Evolutionary conservation across 179 eudicot species (phyloP), one percentile per base, ranked within the genome.

Genomic region (Heliamphora pulchella): DNA sequence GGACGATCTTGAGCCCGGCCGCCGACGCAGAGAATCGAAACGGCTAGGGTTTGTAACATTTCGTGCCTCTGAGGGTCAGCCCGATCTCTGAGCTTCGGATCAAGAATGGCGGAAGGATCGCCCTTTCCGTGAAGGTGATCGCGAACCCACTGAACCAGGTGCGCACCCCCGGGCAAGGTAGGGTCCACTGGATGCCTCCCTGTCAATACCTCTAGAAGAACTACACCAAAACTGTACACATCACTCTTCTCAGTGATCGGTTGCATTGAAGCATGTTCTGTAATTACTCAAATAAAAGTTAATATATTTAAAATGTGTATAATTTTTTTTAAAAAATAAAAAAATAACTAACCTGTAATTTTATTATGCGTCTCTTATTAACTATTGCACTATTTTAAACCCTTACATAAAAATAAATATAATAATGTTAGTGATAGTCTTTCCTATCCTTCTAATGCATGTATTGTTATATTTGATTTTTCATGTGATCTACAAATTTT

Each of bases 131-230:
- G 92, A 64, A 31, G 31, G 31, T 31, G 31, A 31, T 31, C 31
- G 31, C 92, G 85, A 17, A 90, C 96, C 98, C 98, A 94, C 66
- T 94, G 97, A 74, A 89, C 98, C 5, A 94, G 86, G 90, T 94
- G 98, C 58, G 82, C 80, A 70, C 98, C 94, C 10, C 90, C 96
- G 0, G 98, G 98, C 75, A 94, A 93, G 7, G 96, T 94, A 5
- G 97, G 98, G 69, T 94, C 98, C 68, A 94, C 93, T 18, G 98
- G 98, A 78, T 93, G 97, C 74, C 93, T 94, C 46, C 98, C 97
- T 65, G 98, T 93, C 78, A 93, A 77, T 8, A 94, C 91, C 83
- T 94, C 98, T 58, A 94, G 80, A 63, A 94, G 85, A 1, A 94
- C 98, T 0, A 94, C 94, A 3, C 97, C 98, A 43, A 85, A 94